Evolutionary conservation across 306 rosid species (phyloP), one percentile per base, ranked within the genome.

Genomic region (Cajanus cajan): DNA sequence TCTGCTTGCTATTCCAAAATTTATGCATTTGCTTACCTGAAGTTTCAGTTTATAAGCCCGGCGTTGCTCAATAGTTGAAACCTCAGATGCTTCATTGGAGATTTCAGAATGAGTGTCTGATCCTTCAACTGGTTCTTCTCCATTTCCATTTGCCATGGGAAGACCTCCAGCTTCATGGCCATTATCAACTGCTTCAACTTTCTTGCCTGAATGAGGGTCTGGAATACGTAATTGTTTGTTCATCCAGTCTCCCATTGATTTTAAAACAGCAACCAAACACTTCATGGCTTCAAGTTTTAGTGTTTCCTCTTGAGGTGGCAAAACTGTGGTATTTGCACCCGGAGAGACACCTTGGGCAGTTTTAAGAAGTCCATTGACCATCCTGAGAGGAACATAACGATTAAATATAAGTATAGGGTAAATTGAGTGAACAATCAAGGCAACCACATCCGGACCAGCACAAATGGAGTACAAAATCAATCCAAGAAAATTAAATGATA

Each of bases 331-430:
- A n/a, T 83, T 88, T 62, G 85, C 94, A 87, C 97, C 98, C 65
- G 98, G 96, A 74, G 98, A 96, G 36, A 81, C 86, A 58, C 99
- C 99, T 90, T 96, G 99, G 57, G 99, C 98, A 52, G 99, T 96
- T 86, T 96, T 96, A 86, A 96, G 96, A 80, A 96, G 99, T 78
- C 99, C 98, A 82, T 91, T 96, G 64, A 96, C 99, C 99, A 93
- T 93, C 92, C 99, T 96, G 85, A 79, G 59, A 90, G 50, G 75
- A 75, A 39, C 64, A 54, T 45, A 74, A 70, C 81, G 66, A 39
- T 55, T 34, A 74, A 43, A 77, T 62, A 37, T 50, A 65, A 41
- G 62, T 22, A 68, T 14, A 68, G 45, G 57, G 57, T 22, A 44
- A 10, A 61, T 76, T 40, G 84, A 64, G 31, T 71, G 18, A 66